Conservation (phyloP, 2,329 filamentous ascomycete genomes). For the Clonostachys rhizophaga region DNA sequence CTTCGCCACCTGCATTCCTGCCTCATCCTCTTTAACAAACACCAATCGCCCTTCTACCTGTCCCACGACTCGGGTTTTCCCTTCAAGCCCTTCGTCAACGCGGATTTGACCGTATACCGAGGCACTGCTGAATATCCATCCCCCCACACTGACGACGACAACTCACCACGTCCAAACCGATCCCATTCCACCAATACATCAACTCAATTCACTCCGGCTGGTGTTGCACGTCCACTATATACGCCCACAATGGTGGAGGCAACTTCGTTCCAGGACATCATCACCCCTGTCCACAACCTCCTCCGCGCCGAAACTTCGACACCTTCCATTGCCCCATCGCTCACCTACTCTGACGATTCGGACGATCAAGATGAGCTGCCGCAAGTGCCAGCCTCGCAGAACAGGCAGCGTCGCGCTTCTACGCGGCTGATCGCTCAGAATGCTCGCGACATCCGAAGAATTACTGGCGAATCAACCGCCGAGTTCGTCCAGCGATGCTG, state of each 20-base stretch:
- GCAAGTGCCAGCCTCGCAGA: slow-evolving; percentile 18
- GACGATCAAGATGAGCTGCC: slow-evolving; percentile 51
- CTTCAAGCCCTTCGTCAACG: no score
- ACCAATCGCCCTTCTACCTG: neutral
- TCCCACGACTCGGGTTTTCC: no score
- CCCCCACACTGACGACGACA: slow-evolving; percentile 13
- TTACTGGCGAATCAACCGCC: slow-evolving; percentile 60
- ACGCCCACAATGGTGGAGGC: slow-evolving; percentile 21
- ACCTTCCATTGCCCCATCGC: slow-evolving; percentile 53
- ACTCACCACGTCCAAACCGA: slow-evolving; percentile 9
- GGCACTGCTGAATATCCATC: slow-evolving; percentile 1
- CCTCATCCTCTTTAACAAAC: neutral
- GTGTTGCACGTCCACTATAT: slow-evolving; percentile 4
- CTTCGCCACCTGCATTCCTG: neutral
- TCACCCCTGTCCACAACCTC: slow-evolving; percentile 31
- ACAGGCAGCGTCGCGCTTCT: slow-evolving; percentile 59
- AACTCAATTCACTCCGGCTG: slow-evolving; percentile 3
- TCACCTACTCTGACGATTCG: slow-evolving; percentile 59
- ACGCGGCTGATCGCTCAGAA: slow-evolving; percentile 64
- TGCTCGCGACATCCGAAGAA: slow-evolving; percentile 56
- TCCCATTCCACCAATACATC: slow-evolving; percentile 6
- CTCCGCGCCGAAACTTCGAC: slow-evolving; percentile 37
- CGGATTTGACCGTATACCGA: neutral
- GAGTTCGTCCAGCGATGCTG: slow-evolving; percentile 60
- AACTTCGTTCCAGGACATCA: slow-evolving; percentile 29